Evolutionary conservation across 257 asterid species (phyloP).

Genomic region (Solanum arcanum): DNA sequence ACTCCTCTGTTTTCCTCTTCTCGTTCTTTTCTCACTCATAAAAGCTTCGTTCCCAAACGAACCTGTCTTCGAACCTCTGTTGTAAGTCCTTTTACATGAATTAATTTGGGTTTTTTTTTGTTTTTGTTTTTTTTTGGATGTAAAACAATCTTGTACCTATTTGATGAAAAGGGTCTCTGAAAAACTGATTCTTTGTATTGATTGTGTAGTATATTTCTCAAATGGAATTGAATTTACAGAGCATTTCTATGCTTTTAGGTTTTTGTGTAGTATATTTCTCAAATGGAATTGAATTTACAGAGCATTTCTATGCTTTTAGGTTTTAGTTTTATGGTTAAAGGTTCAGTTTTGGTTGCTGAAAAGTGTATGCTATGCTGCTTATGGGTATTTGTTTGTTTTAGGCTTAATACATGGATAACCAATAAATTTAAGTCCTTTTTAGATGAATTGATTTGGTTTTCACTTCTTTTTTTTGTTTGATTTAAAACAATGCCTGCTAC

Average conservation of each 20-base stretch:
- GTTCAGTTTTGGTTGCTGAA: neutral
- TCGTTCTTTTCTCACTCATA: conserved; percentile 3
- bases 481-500: neutral
- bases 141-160: neutral
- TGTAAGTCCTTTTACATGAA: conserved; percentile 19
- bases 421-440: neutral
- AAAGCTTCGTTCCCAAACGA: conserved; percentile 12
- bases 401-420: neutral
- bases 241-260: neutral
- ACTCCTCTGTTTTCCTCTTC: neutral
- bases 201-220: neutral
- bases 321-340: neutral
- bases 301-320: neutral
- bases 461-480: neutral
- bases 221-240: neutral
- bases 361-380: neutral
- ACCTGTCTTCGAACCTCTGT: conserved; percentile 14
- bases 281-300: neutral
- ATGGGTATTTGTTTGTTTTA: neutral
- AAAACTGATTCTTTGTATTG: neutral
- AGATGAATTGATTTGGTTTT: neutral
- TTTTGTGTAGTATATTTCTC: neutral
- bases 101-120: neutral
- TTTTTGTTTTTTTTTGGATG: neutral
- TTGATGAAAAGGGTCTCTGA: neutral